Conservation (phyloP, 129 eudicot species). For the Apium graveolens region DNA sequence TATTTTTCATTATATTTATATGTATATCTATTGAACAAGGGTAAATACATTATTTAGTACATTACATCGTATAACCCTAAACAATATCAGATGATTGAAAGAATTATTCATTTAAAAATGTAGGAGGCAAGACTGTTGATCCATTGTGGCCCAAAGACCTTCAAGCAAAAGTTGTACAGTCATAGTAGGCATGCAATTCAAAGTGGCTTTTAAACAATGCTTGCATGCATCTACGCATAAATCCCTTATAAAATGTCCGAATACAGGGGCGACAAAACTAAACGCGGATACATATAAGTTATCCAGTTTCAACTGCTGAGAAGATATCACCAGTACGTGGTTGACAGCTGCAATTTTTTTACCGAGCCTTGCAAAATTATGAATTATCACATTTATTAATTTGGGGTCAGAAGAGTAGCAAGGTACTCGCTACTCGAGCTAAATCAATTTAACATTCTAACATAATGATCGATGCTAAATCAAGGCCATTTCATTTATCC, state of each 20-base stretch:
- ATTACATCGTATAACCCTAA: not conserved
- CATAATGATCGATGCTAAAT: not conserved
- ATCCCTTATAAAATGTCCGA: not conserved
- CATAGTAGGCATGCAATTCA: not conserved
- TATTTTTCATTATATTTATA: not conserved
- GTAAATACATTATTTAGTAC: not conserved
- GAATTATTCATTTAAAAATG: not conserved
- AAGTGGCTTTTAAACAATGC: not conserved
- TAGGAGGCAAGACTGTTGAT: not conserved
- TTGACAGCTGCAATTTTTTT: not conserved
- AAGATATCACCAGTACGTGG: not conserved
- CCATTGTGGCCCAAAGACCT: not conserved
- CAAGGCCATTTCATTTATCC: not conserved
- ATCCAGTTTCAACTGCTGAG: not conserved
- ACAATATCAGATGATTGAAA: not conserved
- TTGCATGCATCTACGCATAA: not conserved
- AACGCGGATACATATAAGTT: not conserved
- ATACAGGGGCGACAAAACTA: not conserved
- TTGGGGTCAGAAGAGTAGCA: not conserved
- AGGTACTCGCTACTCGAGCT: not conserved
- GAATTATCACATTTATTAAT: not conserved
- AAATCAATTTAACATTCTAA: not conserved
- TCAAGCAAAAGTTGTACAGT: not conserved
- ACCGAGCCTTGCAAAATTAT: not conserved
- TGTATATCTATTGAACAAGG: not conserved